A percentile compares a stretch with the other conserved stretches of the same genome.
Evolutionary conservation across 2,329 filamentous ascomycete species (phyloP).

Genomic region (Metarhizium album): DNA sequence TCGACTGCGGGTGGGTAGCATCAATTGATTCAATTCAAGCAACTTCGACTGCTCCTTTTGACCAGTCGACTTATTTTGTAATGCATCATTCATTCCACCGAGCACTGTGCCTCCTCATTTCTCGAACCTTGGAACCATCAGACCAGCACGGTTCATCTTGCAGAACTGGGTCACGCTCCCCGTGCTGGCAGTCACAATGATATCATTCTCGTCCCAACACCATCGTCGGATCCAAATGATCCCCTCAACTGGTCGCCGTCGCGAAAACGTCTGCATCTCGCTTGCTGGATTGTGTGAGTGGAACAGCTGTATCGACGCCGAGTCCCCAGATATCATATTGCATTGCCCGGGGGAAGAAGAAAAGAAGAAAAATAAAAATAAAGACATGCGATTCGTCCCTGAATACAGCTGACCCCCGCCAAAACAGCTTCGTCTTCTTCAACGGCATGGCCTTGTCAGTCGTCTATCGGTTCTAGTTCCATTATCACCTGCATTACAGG

Average conservation of each 20-base stretch:
- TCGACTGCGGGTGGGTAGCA: too few relatives aligned
- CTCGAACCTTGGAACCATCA: too few relatives aligned
- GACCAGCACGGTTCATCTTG: constrained; percentile 29
- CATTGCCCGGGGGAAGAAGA: too few relatives aligned
- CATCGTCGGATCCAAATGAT: constrained; percentile 39
- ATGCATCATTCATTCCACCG: too few relatives aligned
- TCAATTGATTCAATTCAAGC: too few relatives aligned
- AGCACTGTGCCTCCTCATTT: too few relatives aligned
- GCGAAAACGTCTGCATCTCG: constrained; percentile 15
- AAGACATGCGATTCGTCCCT: too few relatives aligned
- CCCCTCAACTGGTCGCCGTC: constrained; percentile 37
- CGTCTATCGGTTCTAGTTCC: constrained; percentile 29
- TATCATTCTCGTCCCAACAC: constrained; percentile 40
- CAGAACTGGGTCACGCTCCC: constrained; percentile 25
- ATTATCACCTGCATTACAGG: constrained; percentile 19
- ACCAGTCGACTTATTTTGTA: too few relatives aligned
- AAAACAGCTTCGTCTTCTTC: constrained; percentile 24
- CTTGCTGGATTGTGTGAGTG: constrained; percentile 21
- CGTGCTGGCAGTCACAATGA: constrained; percentile 24
- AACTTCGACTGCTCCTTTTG: too few relatives aligned
- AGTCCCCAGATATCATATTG: neutral
- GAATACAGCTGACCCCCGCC: neutral
- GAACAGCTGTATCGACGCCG: neutral
- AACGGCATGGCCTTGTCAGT: constrained; percentile 29
- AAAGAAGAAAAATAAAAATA: too few relatives aligned